Evolutionary conservation across 805 yeast species (phyloP), one percentile per base, ranked within the genome.

Genomic region (Ogataea trehaloabstinens): DNA sequence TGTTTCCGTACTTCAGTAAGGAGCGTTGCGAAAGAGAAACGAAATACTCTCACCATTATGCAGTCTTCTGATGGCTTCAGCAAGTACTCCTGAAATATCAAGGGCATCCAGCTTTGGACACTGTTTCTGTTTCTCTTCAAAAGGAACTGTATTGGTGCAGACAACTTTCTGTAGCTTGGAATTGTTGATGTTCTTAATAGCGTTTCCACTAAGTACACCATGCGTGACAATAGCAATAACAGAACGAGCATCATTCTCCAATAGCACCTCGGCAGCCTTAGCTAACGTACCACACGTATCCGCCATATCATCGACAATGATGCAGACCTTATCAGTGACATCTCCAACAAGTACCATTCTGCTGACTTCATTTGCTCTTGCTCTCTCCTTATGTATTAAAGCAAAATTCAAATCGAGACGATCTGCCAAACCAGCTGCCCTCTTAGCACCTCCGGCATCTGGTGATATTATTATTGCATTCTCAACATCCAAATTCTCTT

Each of bases 391-490:
- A 63, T 85, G 93, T 51, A 85, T 85, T 63, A 85, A 74, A 17
- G 93, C 93, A 64, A 85, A 85, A 56, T 83, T 83, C 58, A 83
- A 67, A 61, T 85, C 93, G 48, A 85, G 65, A 44, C 82, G 73
- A 60, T 85, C 93, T 37, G 93, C 93, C 48, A 85, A 67, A 7
- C 84, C 81, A 7, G 93, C 93, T n/a, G 86, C 93, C 66, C 95
- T 74, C 58, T 85, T 85, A 41, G 93, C 93, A 46, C 95, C 95
- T 60, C 95, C 95, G 6, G 93, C 95, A 66, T 85, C 95, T 5
- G 95, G 95, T 1, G 93, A 85, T 13, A 85, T 78, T 38, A 85
- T 78, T 38, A 85, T 84, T n/a, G 86, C 76, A 33, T 83, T 74
- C 29, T 75, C 63, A 47, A 66, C 72, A 49, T 74, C 73, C 35